Evolutionary conservation across 306 rosid genomes (phyloP).

Genomic region (Pueraria montana): DNA sequence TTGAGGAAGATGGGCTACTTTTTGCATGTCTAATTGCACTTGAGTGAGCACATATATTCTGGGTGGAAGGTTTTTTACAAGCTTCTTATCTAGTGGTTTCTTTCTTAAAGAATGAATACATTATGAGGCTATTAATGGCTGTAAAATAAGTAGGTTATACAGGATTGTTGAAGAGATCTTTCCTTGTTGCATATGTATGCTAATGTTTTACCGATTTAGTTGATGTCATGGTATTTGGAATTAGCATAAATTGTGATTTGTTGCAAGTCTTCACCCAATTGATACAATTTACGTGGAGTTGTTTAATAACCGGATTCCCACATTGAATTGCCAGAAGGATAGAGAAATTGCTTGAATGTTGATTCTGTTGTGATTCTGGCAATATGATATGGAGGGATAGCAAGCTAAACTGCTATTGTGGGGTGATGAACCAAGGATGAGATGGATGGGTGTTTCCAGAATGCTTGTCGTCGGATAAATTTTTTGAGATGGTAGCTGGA

Average conservation of each 20-base stretch:
- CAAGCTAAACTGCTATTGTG: not conserved
- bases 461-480: not conserved
- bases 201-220: conserved; percentile 19
- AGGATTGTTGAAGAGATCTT: conserved; percentile 8
- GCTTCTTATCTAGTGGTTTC: conserved; percentile 18
- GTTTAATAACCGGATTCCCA: not conserved
- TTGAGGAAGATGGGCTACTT: conserved; percentile 13
- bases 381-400: not conserved
- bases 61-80: conserved; percentile 7
- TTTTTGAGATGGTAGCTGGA: not conserved
- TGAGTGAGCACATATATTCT: conserved; percentile 15
- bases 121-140: not conserved
- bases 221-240: not conserved
- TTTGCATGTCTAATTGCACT: conserved; percentile 27
- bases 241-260: not conserved
- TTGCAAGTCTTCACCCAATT: conserved; percentile 9
- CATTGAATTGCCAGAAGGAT: not conserved
- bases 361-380: conserved; percentile 4
- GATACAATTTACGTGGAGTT: not conserved
- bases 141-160: not conserved
- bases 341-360: not conserved
- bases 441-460: not conserved
- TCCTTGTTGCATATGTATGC: not conserved
- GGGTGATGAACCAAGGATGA: not conserved
- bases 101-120: conserved; percentile 19